These are phyloP conservation scores for Linnemannia elongata DNA, from an alignment of 192 early-diverging fungal genomes.

Conservation along the genomic window DNA sequence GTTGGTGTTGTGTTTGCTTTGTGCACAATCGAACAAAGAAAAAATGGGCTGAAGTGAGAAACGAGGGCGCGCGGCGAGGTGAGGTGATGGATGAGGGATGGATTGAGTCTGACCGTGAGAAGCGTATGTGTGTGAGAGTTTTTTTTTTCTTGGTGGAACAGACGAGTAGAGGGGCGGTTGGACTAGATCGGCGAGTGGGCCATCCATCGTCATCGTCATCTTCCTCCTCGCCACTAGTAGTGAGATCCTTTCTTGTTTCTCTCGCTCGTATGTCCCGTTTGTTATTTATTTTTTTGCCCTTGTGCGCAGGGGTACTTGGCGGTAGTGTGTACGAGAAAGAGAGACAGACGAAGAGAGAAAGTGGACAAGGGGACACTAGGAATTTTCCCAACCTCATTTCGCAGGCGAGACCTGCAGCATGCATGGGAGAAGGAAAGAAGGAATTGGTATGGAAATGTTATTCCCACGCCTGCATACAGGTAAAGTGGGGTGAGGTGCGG, in stretches of 20 bases:
- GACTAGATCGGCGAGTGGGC: no score
- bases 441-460: background rate
- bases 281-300: background rate
- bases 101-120: background rate
- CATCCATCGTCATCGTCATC: background rate
- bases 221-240: no score
- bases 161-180: no score
- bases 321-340: no score
- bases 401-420: slow-evolving; percentile 7
- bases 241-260: background rate
- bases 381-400: slow-evolving; percentile 8
- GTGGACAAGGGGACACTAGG: background rate
- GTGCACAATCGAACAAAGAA: background rate
- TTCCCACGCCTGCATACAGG: slow-evolving; percentile 2
- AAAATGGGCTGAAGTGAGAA: slow-evolving; percentile 6
- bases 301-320: background rate
- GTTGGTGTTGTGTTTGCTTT: background rate
- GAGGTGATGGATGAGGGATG: background rate
- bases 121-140: background rate
- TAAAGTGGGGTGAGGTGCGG: background rate
- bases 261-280: background rate
- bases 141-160: no score
- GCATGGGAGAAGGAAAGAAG: background rate
- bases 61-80: background rate
- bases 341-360: background rate